These are phyloP conservation scores for Globisporangium splendens DNA, from an alignment of 352 stramenopile genomes.

Conservation along the genomic window DNA sequence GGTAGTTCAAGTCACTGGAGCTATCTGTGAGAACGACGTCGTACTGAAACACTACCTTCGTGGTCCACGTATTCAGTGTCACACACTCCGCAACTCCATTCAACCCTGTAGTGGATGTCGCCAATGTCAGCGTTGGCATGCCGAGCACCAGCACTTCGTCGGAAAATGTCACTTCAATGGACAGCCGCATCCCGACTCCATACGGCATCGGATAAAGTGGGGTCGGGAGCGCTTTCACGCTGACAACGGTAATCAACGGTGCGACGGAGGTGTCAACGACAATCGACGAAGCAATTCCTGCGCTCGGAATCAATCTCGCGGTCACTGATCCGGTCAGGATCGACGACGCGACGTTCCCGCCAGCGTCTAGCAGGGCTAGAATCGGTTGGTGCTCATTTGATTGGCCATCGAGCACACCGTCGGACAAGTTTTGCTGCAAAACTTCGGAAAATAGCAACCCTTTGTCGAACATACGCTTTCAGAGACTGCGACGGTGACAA, in stretches of 20 bases:
- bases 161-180: slow-evolving; percentile 70
- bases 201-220: slow-evolving; percentile 47
- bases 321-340: slow-evolving; percentile 43
- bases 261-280: slow-evolving; percentile 58
- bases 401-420: slow-evolving; percentile 75
- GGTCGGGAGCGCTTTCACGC: slow-evolving; percentile 38
- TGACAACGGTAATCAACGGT: slow-evolving; percentile 38
- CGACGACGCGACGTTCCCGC: slow-evolving; percentile 58
- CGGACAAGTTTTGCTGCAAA: slow-evolving; percentile 46
- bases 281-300: slow-evolving; percentile 52
- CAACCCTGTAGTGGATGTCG: slow-evolving; percentile 27
- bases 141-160: slow-evolving; percentile 69
- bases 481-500: slow-evolving; percentile 43
- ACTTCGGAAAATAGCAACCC: slow-evolving; percentile 65
- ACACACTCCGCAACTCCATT: slow-evolving; percentile 56
- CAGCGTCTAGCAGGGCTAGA: slow-evolving; percentile 57
- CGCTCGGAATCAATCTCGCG: slow-evolving; percentile 59
- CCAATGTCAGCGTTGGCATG: slow-evolving; percentile 47
- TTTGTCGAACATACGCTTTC: slow-evolving; percentile 34
- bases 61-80: slow-evolving; percentile 56
- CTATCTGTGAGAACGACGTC: slow-evolving; percentile 49
- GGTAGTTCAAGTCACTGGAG: slow-evolving; percentile 57
- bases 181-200: slow-evolving; percentile 57
- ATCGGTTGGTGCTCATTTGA: slow-evolving; percentile 68
- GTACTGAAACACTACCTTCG: slow-evolving; percentile 63